These are phyloP conservation scores for Aspergillus leporis DNA, from an alignment of 495 filamentous ascomycete species.

Conservation along the genomic window DNA sequence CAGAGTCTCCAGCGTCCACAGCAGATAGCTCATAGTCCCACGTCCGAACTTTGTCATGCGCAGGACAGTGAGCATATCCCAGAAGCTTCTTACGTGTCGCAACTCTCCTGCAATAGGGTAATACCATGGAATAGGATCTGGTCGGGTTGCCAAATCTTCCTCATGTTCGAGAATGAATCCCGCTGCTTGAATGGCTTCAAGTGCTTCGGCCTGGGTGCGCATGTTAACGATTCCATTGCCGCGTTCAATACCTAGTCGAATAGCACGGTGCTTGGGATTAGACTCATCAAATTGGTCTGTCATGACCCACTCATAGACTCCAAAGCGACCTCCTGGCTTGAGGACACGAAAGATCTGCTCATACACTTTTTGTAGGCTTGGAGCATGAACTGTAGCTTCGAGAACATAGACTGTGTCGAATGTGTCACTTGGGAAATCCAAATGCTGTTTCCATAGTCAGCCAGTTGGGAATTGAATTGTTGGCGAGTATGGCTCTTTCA, in stretches of 20 bases:
- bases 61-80: constrained; percentile 8
- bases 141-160: constrained; percentile 4
- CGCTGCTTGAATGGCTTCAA: constrained; percentile 6
- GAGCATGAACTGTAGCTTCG: constrained; percentile 4
- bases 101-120: constrained; percentile 9
- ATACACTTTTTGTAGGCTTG: constrained; percentile 7
- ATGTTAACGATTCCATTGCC: constrained; percentile 8
- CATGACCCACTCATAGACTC: constrained; percentile 11
- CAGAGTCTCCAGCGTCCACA: constrained; percentile 4
- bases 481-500: neutral
- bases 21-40: constrained; percentile 2
- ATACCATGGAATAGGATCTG: constrained; percentile 8
- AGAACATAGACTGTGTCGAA: constrained; percentile 6
- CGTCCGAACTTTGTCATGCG: constrained; percentile 10
- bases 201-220: neutral
- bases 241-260: constrained; percentile 8
- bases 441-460: neutral
- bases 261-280: constrained; percentile 5
- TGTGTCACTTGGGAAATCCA: neutral
- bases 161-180: constrained; percentile 6
- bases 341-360: constrained; percentile 10
- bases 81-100: neutral
- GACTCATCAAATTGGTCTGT: constrained; percentile 7
- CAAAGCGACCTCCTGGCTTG: constrained; percentile 8
- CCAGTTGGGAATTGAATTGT: neutral